Percentiles rank a stretch among this genome's conserved stretches.
Conservation (phyloP, 495 filamentous ascomycete genomes). For the Hyaloscypha variabilis region DNA sequence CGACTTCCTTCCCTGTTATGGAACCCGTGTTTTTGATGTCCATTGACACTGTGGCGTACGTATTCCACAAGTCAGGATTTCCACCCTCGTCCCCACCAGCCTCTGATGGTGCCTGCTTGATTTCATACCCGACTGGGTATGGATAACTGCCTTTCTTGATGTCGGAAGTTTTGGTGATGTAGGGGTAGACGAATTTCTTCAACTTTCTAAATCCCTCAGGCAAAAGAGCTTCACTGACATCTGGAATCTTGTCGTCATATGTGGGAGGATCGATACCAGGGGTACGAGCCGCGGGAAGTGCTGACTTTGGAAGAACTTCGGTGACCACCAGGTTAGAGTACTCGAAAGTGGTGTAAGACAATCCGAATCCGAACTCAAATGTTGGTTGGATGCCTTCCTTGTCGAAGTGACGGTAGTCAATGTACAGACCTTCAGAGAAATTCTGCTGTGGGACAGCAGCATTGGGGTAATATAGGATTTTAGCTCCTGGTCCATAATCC, state of each 20-base stretch:
- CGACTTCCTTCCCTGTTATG: constrained; percentile 68
- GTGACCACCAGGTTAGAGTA: constrained; percentile 61
- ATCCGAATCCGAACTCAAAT: constrained; percentile 78
- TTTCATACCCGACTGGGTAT: constrained; percentile 74
- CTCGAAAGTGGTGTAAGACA: constrained; percentile 83
- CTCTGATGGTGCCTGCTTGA: constrained; percentile 54
- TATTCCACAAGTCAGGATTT: constrained; percentile 81
- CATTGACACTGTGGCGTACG: constrained; percentile 62
- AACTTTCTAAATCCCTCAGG: constrained; percentile 69
- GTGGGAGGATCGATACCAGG: constrained; percentile 59
- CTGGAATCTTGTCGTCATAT: constrained; percentile 59
- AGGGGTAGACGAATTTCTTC: constrained; percentile 87
- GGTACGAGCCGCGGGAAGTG: constrained; percentile 63
- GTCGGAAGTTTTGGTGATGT: constrained; percentile 61
- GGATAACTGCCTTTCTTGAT: constrained; percentile 59
- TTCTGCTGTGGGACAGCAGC: constrained; percentile 78
- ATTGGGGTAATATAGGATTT: constrained; percentile 76
- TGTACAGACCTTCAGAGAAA: constrained; percentile 80
- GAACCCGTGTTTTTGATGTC: constrained; percentile 73
- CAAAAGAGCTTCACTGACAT: constrained; percentile 61
- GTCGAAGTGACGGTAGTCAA: constrained; percentile 94
- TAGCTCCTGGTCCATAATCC: constrained; percentile 81
- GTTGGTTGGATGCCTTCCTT: constrained; percentile 65
- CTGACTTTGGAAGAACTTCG: constrained; percentile 55
- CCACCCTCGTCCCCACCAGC: constrained; percentile 84